Conservation (phyloP, 805 yeast genomes). For the Barnettozyma pratensis region DNA sequence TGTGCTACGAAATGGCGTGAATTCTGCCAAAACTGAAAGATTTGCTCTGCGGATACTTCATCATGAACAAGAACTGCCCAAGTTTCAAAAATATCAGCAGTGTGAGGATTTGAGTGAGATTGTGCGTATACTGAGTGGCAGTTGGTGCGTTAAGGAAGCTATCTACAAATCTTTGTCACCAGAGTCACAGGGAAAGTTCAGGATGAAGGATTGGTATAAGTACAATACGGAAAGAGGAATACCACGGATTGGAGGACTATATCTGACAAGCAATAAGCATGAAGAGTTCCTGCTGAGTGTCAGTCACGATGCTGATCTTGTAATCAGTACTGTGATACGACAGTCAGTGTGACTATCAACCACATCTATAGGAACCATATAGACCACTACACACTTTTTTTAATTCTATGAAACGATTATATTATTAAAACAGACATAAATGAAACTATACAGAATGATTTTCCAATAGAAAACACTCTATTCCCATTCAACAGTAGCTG, state of each 20-base stretch:
- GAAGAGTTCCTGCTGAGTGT: constrained; percentile 51
- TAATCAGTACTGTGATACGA: constrained; percentile 53
- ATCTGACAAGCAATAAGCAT: constrained; percentile 18
- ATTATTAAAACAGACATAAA: constrained; percentile 1
- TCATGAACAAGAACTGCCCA: constrained; percentile 41
- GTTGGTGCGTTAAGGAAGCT: constrained; percentile 78
- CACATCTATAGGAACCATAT: too few relatives aligned
- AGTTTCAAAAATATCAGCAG: constrained; percentile 21
- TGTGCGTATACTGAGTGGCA: constrained; percentile 41
- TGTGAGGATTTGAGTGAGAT: constrained; percentile 23
- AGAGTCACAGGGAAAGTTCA: constrained; percentile 45
- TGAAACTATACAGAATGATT: background rate
- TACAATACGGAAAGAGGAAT: constrained; percentile 31
- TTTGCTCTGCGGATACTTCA: constrained; percentile 49
- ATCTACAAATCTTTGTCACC: constrained; percentile 53
- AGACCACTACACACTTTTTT: background rate
- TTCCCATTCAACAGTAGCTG: constrained; percentile 99
- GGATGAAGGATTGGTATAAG: constrained; percentile 58
- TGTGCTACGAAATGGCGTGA: constrained; percentile 29
- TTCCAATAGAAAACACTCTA: constrained; percentile 28
- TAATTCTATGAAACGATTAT: constrained; percentile 1
- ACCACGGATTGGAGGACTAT: constrained; percentile 39
- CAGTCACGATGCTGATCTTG: constrained; percentile 61
- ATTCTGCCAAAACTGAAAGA: constrained; percentile 27
- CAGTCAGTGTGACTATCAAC: constrained; percentile 11